Conservation (phyloP, 139 green algal species). For the Pseudopediastrum boryanum region DNA sequence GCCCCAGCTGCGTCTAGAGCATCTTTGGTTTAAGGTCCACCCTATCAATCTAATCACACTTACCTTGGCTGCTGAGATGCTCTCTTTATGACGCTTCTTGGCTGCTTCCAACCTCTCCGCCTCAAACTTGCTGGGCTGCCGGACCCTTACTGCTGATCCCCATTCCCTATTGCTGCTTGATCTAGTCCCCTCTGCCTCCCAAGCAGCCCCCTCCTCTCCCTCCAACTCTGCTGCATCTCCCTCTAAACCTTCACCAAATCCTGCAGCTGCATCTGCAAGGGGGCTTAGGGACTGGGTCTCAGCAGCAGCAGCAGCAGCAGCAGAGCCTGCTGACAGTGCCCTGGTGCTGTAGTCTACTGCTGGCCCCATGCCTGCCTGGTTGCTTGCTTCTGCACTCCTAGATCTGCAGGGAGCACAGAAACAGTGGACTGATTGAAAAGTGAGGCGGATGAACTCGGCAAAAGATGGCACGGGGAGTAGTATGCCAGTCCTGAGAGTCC, state of each 20-base stretch:
- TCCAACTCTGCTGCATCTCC: constrained; percentile 40
- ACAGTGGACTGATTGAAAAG: no score
- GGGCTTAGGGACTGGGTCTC: no score
- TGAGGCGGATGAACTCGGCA: no score
- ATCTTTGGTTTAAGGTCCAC: background rate
- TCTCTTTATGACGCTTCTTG: constrained; percentile 49
- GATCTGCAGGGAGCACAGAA: no score
- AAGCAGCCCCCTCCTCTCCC: background rate
- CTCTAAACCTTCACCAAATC: background rate
- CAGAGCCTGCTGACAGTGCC: no score
- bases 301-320: no score
- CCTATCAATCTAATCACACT: background rate
- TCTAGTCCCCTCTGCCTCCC: background rate
- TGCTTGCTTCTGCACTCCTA: no score
- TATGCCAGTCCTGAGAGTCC: no score
- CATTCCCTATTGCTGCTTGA: background rate
- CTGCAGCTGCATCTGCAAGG: background rate
- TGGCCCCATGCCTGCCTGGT: no score
- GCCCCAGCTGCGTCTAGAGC: background rate
- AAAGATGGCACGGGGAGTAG: no score
- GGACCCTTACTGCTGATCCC: background rate
- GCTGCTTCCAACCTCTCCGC: constrained; percentile 41
- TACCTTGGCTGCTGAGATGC: constrained; percentile 22
- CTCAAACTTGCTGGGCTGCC: constrained; percentile 61
- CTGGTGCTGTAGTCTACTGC: no score